Base-by-base conservation (phyloP, 2,329 filamentous ascomycete species). In the Penicillium corylophilum region DNA sequence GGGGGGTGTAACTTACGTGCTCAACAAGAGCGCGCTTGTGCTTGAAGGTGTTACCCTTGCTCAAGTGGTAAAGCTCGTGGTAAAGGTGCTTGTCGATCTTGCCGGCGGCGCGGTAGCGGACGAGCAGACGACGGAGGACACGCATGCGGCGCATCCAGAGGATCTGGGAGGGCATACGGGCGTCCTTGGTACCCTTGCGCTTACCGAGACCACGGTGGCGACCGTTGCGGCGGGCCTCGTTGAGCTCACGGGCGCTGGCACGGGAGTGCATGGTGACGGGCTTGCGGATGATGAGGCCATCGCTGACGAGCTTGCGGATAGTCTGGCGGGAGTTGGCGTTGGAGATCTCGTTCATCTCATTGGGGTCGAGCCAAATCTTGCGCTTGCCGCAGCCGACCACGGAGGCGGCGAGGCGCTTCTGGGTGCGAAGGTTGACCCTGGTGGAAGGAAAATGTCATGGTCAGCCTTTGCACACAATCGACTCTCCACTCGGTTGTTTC, bases 21-120 rank as follows among this genome's bases (percentile, higher is more conserved):
- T 99, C 94, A 77, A 99, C 91, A 72, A 99, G 88, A 75, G 92
- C 94, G 82, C 94, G 89, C 92, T 97, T 99, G 90, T 99, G 94
- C 92, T 99, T 99, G 89, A 99, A 99, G 79, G 94, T 93, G 88
- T 99, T 99, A 95, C 94, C 95, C 92, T 99, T 99, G 88, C 89
- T 94, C 77, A 95, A 84, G 81, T 96, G 94, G 87, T 99, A 99
- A 69, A 99, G 90, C 84, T 97, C 92, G 87, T 99, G 94, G 87
- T 99, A 99, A 61, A 99, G 91, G 86, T 99, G 94, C 88, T 99
- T 99, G 84, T 99, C 94, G 78, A 99, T 99, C 89, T 99, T 99
- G 80, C 95, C 95, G 74, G 89, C 89, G 79, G 93, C 93, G 81
- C 94, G 94, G 86, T 99, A 99, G 86, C 97, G 97, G 84, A 96